Percentiles rank a stretch among this genome's conserved stretches.
Evolutionary conservation across 169 alveolate genomes (phyloP).

Genomic region (Cryptosporidium viatorum): DNA sequence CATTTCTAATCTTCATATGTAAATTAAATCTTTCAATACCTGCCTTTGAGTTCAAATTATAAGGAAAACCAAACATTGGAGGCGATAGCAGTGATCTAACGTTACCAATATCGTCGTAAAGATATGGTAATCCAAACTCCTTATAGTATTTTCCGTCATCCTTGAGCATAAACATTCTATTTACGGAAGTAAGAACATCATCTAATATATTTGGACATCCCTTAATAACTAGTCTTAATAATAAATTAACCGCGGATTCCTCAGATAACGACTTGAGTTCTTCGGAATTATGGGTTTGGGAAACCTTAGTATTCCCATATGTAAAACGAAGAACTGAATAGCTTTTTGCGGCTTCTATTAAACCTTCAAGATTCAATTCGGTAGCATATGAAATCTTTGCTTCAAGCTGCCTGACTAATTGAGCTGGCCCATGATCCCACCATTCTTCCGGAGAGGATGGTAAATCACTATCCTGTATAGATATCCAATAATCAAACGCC

Average conservation of each 20-base stretch:
- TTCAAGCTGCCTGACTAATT: constrained; percentile 34
- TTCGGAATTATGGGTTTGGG: neutral
- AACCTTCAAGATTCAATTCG: constrained; percentile 24
- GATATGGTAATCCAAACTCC: constrained; percentile 35
- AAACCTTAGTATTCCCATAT: constrained; percentile 41
- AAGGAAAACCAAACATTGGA: constrained; percentile 39
- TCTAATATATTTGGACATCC: constrained; percentile 54
- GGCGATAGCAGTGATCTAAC: constrained; percentile 41
- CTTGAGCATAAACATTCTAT: constrained; percentile 20
- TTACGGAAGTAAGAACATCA: constrained; percentile 38
- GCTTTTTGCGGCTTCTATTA: constrained; percentile 18
- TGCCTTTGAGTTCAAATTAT: constrained; percentile 44
- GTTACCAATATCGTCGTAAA: constrained; percentile 51
- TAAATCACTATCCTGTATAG: constrained; percentile 40
- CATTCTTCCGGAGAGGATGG: constrained; percentile 68
- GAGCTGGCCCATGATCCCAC: constrained; percentile 66
- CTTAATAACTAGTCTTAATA: constrained; percentile 28
- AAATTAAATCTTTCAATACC: constrained; percentile 43
- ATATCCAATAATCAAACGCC: constrained; percentile 70
- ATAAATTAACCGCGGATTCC: constrained; percentile 19
- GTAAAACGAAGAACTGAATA: constrained; percentile 37
- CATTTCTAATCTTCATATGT: constrained; percentile 30
- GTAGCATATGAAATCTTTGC: neutral
- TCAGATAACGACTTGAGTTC: constrained; percentile 26
- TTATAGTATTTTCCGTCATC: constrained; percentile 22